These are phyloP conservation scores for Penicillium sp. DNA, from an alignment of 2,329 filamentous ascomycete species.

Conservation along the genomic window DNA sequence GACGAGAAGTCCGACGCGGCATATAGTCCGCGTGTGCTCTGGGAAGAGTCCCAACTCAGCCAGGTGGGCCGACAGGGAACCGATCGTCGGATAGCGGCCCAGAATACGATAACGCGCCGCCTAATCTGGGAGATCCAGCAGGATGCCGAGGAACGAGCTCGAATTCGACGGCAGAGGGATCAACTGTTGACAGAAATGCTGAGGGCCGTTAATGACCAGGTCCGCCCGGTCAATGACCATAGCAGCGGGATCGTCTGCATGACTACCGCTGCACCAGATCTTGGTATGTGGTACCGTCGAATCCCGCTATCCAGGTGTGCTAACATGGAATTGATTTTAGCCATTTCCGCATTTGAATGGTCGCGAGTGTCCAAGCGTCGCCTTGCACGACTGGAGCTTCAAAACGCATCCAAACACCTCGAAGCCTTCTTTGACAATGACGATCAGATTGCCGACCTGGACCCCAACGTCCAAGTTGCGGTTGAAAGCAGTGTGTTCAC, in stretches of 20 bases:
- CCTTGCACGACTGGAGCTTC: conserved; percentile 36
- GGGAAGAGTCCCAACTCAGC: conserved; percentile 36
- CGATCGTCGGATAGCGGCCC: conserved; percentile 36
- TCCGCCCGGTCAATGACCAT: conserved; percentile 29
- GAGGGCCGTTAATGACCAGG: conserved; percentile 25
- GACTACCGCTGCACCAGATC: conserved; percentile 34
- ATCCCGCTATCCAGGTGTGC: neutral
- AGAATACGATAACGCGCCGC: conserved; percentile 39
- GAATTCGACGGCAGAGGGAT: conserved; percentile 29
- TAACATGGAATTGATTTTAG: conserved; percentile 16
- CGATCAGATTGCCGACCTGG: conserved; percentile 36
- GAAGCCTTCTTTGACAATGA: conserved; percentile 40
- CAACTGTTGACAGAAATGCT: conserved; percentile 32
- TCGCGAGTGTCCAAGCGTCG: conserved; percentile 37
- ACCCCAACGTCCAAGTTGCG: conserved; percentile 30
- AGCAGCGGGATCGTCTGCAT: conserved; percentile 36
- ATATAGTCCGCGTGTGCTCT: conserved; percentile 28
- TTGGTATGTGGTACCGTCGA: conserved; percentile 28
- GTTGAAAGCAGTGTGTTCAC: conserved; percentile 30
- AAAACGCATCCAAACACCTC: conserved; percentile 38
- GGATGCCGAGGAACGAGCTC: conserved; percentile 32
- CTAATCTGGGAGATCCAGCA: conserved; percentile 43
- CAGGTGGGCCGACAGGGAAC: conserved; percentile 36
- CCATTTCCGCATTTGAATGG: conserved; percentile 33
- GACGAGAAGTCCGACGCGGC: conserved; percentile 26